Percentiles rank a stretch among this genome's conserved stretches.
phyloP scores from a whole-genome alignment of 768 basidiomycete species.

The Filobasidium wieringae region DNA sequence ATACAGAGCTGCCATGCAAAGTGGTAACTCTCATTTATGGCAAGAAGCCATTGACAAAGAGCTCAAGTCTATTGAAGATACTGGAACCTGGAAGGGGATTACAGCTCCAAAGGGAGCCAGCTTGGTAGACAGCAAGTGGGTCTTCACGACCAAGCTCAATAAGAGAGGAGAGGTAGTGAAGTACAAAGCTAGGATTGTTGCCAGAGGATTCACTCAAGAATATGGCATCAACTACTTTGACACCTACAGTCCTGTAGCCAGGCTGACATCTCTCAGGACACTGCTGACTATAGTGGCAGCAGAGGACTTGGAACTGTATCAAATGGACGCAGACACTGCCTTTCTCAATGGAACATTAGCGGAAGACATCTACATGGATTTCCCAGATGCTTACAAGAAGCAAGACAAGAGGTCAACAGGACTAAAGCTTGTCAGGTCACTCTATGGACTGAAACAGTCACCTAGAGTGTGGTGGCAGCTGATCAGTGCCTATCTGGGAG shows the following conservation, averaged over 20 bases:
- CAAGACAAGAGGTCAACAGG: slow-evolving; percentile 1
- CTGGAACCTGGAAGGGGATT: slow-evolving; percentile 38
- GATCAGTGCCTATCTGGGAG: slow-evolving; percentile 7
- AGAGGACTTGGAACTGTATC: slow-evolving; percentile 12
- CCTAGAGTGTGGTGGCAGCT: slow-evolving; percentile 16
- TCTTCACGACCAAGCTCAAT: slow-evolving; percentile 43
- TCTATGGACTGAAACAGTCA: slow-evolving; percentile 20
- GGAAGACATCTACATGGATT: slow-evolving; percentile 42
- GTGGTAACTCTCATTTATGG: slow-evolving; percentile 18
- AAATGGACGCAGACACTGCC: slow-evolving; percentile 23
- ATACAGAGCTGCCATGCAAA: neutral
- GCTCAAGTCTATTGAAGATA: slow-evolving; percentile 22
- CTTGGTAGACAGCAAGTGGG: slow-evolving; percentile 41
- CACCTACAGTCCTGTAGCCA: slow-evolving; percentile 39
- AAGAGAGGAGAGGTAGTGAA: slow-evolving; percentile 36
- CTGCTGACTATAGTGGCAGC: slow-evolving; percentile 12
- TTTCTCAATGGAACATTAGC: slow-evolving; percentile 23
- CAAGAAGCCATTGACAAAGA: slow-evolving; percentile 24
- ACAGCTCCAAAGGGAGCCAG: slow-evolving; percentile 30
- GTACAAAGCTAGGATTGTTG: slow-evolving; percentile 44
- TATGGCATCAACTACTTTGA: slow-evolving; percentile 14
- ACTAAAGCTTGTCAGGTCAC: slow-evolving; percentile 6
- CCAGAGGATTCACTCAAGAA: slow-evolving; percentile 39
- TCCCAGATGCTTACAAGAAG: neutral
- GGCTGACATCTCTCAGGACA: slow-evolving; percentile 12